Percentiles rank a stretch among this genome's conserved stretches.
Conservation (phyloP, 179 eudicot genomes). For the Corrigiola litoralis region DNA sequence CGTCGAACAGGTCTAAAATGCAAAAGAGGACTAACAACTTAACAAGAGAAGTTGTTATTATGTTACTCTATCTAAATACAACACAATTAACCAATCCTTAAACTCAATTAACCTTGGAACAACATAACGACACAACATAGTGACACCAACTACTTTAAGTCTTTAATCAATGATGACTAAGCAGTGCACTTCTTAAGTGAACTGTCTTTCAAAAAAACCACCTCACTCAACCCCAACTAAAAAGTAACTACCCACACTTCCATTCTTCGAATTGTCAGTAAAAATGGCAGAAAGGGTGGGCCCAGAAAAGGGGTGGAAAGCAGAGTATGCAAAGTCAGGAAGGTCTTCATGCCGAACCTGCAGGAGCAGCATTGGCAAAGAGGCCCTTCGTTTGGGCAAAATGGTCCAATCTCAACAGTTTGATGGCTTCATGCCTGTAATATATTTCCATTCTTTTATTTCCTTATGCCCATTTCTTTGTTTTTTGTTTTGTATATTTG, state of each 20-base stretch:
- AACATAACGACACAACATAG: too few relatives aligned
- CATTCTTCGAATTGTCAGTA: neutral
- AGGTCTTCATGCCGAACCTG: slow-evolving; percentile 84
- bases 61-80: too few relatives aligned
- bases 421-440: slow-evolving; percentile 98
- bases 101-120: too few relatives aligned
- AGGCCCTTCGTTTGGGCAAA: slow-evolving; percentile 77
- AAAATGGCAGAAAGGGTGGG: slow-evolving; percentile 41
- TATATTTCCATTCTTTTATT: neutral
- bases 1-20: too few relatives aligned
- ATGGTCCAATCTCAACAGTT: slow-evolving; percentile 96
- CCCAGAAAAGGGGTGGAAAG: slow-evolving; percentile 92
- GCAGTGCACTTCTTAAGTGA: too few relatives aligned
- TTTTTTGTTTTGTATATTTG: slow-evolving; percentile 4
- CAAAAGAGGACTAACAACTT: too few relatives aligned
- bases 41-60: too few relatives aligned
- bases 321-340: slow-evolving; percentile 91
- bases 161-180: too few relatives aligned
- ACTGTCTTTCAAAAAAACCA: neutral
- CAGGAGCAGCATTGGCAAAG: slow-evolving; percentile 64
- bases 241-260: neutral
- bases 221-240: neutral
- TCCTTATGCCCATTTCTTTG: neutral
- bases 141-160: too few relatives aligned
- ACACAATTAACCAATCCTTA: too few relatives aligned